Evolutionary conservation across 306 rosid genomes (phyloP).

Genomic region (Rosa chinensis): DNA sequence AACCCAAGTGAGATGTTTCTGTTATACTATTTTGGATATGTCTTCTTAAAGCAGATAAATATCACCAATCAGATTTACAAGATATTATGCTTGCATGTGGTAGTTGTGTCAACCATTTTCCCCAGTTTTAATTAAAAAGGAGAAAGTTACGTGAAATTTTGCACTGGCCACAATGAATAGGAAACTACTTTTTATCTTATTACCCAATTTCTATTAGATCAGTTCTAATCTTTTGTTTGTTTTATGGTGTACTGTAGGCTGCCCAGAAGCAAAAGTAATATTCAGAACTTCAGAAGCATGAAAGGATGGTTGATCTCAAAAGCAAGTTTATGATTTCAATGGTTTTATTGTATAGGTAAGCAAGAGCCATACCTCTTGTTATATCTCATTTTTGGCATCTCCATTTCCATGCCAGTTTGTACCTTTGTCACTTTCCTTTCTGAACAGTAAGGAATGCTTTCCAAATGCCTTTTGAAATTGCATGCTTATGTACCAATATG

Average conservation of each 20-base stretch:
- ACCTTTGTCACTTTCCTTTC: not conserved
- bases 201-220: conserved; percentile 2
- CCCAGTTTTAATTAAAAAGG: not conserved
- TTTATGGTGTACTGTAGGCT: conserved; percentile 51
- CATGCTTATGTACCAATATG: conserved; percentile 4
- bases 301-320: conserved; percentile 8
- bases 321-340: not conserved
- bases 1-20: conserved; percentile 7
- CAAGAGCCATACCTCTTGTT: not conserved
- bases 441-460: not conserved
- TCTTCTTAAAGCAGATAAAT: not conserved
- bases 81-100: not conserved
- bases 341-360: not conserved
- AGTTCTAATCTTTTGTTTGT: conserved; percentile 23
- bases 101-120: not conserved
- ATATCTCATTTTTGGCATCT: not conserved
- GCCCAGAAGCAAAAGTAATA: conserved; percentile 52
- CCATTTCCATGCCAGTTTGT: not conserved
- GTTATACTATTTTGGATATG: not conserved
- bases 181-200: not conserved
- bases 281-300: conserved; percentile 5
- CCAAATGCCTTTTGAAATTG: conserved; percentile 2
- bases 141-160: not conserved
- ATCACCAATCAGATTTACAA: not conserved
- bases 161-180: not conserved